These are phyloP conservation scores for Nemania diffusa DNA, from an alignment of 2,329 filamentous ascomycete genomes.

Conservation along the genomic window DNA sequence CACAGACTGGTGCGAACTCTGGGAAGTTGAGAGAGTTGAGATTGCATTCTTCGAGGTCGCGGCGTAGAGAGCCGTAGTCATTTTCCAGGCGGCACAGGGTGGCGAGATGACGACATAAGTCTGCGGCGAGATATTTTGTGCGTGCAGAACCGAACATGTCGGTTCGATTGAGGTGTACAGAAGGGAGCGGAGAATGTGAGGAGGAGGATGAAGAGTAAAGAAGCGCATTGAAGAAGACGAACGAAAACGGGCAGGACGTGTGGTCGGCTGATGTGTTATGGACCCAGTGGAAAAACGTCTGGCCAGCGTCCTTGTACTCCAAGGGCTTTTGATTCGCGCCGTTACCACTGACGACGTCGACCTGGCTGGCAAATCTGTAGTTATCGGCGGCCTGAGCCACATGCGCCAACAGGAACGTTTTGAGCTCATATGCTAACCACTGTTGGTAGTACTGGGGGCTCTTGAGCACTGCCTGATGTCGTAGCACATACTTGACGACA, in stretches of 20 bases:
- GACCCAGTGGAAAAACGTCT: slow-evolving; percentile 33
- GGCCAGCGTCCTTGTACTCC: neutral
- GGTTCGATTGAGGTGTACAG: neutral
- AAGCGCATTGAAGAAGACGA: slow-evolving; percentile 27
- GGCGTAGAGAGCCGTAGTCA: slow-evolving; percentile 47
- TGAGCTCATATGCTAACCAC: slow-evolving; percentile 25
- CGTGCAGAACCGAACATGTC: slow-evolving; percentile 23
- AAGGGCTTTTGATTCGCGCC: neutral
- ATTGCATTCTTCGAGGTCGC: slow-evolving; percentile 47
- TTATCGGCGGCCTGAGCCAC: slow-evolving; percentile 34
- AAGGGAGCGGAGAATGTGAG: too few species aligned
- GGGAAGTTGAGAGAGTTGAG: slow-evolving; percentile 50
- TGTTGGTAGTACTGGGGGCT: slow-evolving; percentile 21
- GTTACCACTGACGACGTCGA: too few species aligned
- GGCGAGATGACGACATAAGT: slow-evolving; percentile 37
- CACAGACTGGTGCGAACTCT: too few species aligned
- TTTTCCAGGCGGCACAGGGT: slow-evolving; percentile 50
- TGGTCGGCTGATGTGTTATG: slow-evolving; percentile 37
- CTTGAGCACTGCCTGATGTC: slow-evolving; percentile 17
- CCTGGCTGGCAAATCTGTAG: neutral
- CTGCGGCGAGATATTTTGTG: slow-evolving; percentile 23
- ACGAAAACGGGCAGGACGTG: slow-evolving; percentile 32
- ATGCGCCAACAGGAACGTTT: slow-evolving; percentile 28
- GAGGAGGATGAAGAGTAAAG: too few species aligned
- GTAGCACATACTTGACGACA: slow-evolving; percentile 24